Base-by-base conservation (phyloP, 441 rosid species). In the Daphne laureola region DNA sequence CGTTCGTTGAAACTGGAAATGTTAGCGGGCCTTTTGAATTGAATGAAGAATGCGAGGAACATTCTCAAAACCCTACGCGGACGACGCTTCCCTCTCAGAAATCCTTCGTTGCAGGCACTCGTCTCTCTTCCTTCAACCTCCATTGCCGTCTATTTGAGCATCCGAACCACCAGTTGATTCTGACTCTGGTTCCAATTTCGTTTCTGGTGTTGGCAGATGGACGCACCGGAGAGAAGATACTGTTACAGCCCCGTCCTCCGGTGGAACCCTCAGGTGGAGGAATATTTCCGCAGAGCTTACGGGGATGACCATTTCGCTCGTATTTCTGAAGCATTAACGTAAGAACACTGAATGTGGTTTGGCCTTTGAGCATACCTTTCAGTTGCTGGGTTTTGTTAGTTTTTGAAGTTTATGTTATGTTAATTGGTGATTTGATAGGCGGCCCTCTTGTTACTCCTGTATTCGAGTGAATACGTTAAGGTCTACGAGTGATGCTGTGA, bases 211-310 rank as follows among this genome's bases (percentile, higher is more conserved):
- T 45, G 23, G 23, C 70, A 76, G 80, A 83, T 76, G 96, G 91
- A 76, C 60, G 67, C 72, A 35, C 70, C 75, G 8, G 80, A 77
- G 65, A 89, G 97, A 55, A 89, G 97, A 55, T 93, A 87, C 80
- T 73, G 79, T 70, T 93, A 76, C 75, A 78, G 70, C 54, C 97
- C 99, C 2, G 58, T 55, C 14, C 47, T 93, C 73, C 76, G 74
- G 23, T 93, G 99, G 99, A 72, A 87, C 62, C 81, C 97, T 59
- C 70, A 80, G 58, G 91, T 93, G 26, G 87, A 87, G 65, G 84
- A 78, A 0, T 90, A 90, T 77, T 85, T 93, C 79, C 54, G 58
- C 67, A 77, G 73, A 44, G 99, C 99, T 26, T 90, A 93, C 17
- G 97, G 97, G 54, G 55, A 74, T 44, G 72, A 76, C 8, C 85